Evolutionary conservation across 23 red algal genomes (phyloP).

Genomic region (Agarophyton chilense): DNA sequence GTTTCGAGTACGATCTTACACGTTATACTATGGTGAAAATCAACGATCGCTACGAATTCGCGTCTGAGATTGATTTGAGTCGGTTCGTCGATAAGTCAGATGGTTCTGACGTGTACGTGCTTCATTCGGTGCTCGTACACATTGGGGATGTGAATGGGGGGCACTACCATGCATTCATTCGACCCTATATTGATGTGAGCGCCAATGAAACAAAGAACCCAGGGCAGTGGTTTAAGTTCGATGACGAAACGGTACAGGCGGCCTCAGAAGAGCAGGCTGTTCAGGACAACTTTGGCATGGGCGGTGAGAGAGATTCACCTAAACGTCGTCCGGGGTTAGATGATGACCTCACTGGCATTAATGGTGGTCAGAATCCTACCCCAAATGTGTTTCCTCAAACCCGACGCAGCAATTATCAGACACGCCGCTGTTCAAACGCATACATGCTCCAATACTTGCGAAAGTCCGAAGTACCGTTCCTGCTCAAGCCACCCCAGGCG

Average conservation of each 20-base stretch:
- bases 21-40: constrained; percentile 93
- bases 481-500: constrained; percentile 54
- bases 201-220: constrained; percentile 42
- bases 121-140: constrained; percentile 98
- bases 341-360: constrained; percentile 51
- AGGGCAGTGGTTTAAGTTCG: constrained; percentile 92
- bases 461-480: constrained; percentile 49
- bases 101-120: constrained; percentile 81
- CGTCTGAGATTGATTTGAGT: constrained; percentile 79
- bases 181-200: constrained; percentile 61
- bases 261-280: constrained; percentile 77
- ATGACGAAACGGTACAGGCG: constrained; percentile 87
- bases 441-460: constrained; percentile 99
- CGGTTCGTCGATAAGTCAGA: constrained; percentile 81
- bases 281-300: constrained; percentile 95
- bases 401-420: constrained; percentile 45
- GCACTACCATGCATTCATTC: constrained; percentile 97
- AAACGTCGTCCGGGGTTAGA: constrained; percentile 26
- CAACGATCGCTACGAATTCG: constrained; percentile 95
- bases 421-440: constrained; percentile 80
- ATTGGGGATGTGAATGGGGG: constrained; percentile 97
- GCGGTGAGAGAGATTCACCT: constrained; percentile 64
- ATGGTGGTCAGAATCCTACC: constrained; percentile 57
- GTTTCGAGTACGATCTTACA: constrained; percentile 93
- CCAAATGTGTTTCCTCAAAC: constrained; percentile 44